These are phyloP conservation scores for Epithele typhae DNA, from an alignment of 768 basidiomycete species.

Conservation along the genomic window DNA sequence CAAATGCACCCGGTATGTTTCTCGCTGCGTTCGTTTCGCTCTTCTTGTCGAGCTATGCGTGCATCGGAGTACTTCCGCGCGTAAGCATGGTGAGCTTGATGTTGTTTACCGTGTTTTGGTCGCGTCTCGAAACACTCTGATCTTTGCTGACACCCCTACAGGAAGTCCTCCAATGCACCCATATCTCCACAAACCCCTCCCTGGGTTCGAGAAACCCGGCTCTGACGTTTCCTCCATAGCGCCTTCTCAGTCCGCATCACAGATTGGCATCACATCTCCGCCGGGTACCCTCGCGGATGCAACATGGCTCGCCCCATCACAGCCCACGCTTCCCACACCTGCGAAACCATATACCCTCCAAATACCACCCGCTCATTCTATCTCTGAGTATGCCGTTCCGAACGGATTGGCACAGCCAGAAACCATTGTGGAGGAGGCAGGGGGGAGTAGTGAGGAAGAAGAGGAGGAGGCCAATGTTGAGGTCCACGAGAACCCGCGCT, in stretches of 20 bases:
- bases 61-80: not conserved
- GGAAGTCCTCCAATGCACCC: conserved; percentile 9
- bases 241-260: conserved; percentile 76
- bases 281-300: not conserved
- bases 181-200: conserved; percentile 20
- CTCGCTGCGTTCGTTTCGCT: not conserved
- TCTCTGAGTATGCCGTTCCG: conserved; percentile 34
- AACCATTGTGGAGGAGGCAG: conserved; percentile 20
- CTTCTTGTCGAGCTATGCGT: too few relatives aligned
- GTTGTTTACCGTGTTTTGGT: too few relatives aligned
- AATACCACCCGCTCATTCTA: conserved; percentile 53
- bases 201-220: conserved; percentile 10
- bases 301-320: conserved; percentile 16
- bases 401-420: conserved; percentile 12
- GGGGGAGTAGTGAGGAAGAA: conserved; percentile 33
- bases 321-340: conserved; percentile 9
- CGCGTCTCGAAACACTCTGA: too few relatives aligned
- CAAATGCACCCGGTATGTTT: conserved; percentile 28
- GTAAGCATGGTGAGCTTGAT: too few relatives aligned
- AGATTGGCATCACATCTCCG: conserved; percentile 31
- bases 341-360: conserved; percentile 23
- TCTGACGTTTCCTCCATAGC: conserved; percentile 64
- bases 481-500: conserved; percentile 56
- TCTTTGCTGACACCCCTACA: not conserved
- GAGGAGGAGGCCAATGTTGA: conserved; percentile 33